Evolutionary conservation across 768 basidiomycete genomes (phyloP).

Genomic region (Neoboletus subvelutipes): DNA sequence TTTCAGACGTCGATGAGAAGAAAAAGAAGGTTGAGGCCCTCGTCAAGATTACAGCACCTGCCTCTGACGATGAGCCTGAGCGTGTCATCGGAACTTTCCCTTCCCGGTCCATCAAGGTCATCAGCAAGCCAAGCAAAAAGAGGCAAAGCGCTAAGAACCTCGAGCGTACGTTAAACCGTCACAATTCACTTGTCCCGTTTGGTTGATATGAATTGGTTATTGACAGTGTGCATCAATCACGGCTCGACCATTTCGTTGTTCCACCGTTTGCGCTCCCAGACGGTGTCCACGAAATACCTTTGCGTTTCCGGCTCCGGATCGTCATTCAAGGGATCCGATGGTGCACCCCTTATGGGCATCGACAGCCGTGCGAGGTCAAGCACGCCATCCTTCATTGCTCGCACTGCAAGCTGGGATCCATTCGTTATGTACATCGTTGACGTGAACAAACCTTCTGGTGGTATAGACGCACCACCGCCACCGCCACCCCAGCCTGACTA

Average conservation of each 20-base stretch:
- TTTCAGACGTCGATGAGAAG: conserved; percentile 92
- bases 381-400: conserved; percentile 84
- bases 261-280: conserved; percentile 94
- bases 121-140: conserved; percentile 98
- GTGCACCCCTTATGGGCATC: conserved; percentile 79
- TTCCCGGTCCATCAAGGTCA: conserved; percentile 95
- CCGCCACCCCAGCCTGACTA: conserved; percentile 86
- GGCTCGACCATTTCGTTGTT: conserved; percentile 94
- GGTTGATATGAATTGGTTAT: conserved; percentile 13
- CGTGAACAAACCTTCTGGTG: conserved; percentile 77
- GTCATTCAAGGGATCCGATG: conserved; percentile 92
- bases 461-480: conserved; percentile 73
- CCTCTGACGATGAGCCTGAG: conserved; percentile 77
- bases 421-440: conserved; percentile 99
- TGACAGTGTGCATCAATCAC: conserved; percentile 88
- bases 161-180: conserved; percentile 61
- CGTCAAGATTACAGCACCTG: conserved; percentile 82
- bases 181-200: conserved; percentile 12
- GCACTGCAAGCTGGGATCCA: conserved; percentile 90
- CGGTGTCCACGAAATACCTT: conserved; percentile 93
- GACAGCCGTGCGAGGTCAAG: conserved; percentile 68
- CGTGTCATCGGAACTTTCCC: conserved; percentile 87
- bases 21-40: conserved; percentile 94
- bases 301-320: conserved; percentile 93
- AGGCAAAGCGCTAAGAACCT: conserved; percentile 90